phyloP scores from a whole-genome alignment of 2,329 filamentous ascomycete species.

The Apiospora sp. region DNA sequence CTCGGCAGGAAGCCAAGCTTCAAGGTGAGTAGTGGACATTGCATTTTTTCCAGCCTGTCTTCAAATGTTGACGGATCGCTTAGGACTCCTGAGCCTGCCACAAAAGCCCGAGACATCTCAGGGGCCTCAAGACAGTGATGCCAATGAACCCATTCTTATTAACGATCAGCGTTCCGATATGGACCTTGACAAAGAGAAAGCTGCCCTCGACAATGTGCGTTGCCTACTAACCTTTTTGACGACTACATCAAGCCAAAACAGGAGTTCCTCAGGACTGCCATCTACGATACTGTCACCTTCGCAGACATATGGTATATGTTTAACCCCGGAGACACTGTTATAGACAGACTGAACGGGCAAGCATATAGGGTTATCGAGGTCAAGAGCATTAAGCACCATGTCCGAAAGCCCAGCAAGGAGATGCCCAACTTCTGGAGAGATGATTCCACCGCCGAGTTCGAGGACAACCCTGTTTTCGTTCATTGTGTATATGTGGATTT shows the following conservation, averaged over 20 bases:
- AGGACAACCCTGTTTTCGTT: not conserved
- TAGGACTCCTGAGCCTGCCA: not conserved
- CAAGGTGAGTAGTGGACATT: not conserved
- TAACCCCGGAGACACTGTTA: not conserved
- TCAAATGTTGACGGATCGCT: not conserved
- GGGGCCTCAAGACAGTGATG: too few species aligned
- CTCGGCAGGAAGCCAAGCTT: not conserved
- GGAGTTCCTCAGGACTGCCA: not conserved
- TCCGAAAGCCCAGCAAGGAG: not conserved
- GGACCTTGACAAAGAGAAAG: not conserved
- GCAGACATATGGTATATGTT: conserved; percentile 3
- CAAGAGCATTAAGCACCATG: not conserved
- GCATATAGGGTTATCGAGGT: conserved; percentile 3
- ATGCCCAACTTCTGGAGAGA: not conserved
- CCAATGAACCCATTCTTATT: too few species aligned
- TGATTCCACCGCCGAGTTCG: not conserved
- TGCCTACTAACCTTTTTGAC: not conserved
- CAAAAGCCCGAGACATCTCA: not conserved
- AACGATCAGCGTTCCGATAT: not conserved
- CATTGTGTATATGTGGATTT: conserved; percentile 3
- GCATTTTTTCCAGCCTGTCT: not conserved
- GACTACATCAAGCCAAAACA: not conserved
- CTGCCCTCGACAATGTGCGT: not conserved
- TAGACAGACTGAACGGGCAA: not conserved
- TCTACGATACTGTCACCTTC: not conserved